Conservation (phyloP, 225 moss, liverwort and hornwort genomes). For the Takakia lepidozioides region DNA sequence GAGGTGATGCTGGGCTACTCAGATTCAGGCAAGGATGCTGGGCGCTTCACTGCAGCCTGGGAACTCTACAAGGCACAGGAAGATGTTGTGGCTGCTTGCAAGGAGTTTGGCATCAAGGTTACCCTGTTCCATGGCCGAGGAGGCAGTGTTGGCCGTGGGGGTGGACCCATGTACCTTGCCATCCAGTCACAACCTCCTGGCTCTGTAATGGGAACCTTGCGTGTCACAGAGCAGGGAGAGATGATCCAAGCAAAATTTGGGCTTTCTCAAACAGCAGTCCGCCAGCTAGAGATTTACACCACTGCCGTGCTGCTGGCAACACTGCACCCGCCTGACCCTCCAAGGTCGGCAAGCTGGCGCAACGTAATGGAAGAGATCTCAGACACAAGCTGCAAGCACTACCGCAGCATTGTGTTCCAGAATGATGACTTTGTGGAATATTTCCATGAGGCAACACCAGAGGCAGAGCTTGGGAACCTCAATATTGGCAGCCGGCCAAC, state of each 20-base stretch:
- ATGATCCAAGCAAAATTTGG: slow-evolving; percentile 96
- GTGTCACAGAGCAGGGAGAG: slow-evolving; percentile 84
- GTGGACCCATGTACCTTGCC: slow-evolving; percentile 84
- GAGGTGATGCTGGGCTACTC: slow-evolving; percentile 95
- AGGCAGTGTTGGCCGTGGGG: slow-evolving; percentile 81
- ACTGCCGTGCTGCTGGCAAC: slow-evolving; percentile 83
- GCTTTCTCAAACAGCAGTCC: slow-evolving; percentile 72
- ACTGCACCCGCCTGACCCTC: slow-evolving; percentile 79
- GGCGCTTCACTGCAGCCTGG: slow-evolving; percentile 81
- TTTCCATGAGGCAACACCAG: slow-evolving; percentile 90
- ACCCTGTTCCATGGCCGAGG: slow-evolving; percentile 78
- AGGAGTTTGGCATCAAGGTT: slow-evolving; percentile 74
- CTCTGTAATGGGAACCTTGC: slow-evolving; percentile 78
- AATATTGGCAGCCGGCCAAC: slow-evolving; percentile 87
- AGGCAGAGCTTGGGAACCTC: slow-evolving; percentile 82
- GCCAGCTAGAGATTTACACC: slow-evolving; percentile 82
- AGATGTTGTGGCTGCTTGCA: slow-evolving; percentile 75
- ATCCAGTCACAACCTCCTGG: slow-evolving; percentile 91
- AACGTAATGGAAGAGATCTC: slow-evolving; percentile 83
- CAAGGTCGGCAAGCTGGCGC: slow-evolving; percentile 66
- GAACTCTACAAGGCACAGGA: slow-evolving; percentile 91
- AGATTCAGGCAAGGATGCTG: slow-evolving; percentile 89
- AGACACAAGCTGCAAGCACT: slow-evolving; percentile 62
- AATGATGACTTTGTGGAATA: slow-evolving; percentile 75
- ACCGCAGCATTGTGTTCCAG: slow-evolving; percentile 63